Conservation (phyloP, 768 basidiomycete species). For the Phylloporus sp. region DNA sequence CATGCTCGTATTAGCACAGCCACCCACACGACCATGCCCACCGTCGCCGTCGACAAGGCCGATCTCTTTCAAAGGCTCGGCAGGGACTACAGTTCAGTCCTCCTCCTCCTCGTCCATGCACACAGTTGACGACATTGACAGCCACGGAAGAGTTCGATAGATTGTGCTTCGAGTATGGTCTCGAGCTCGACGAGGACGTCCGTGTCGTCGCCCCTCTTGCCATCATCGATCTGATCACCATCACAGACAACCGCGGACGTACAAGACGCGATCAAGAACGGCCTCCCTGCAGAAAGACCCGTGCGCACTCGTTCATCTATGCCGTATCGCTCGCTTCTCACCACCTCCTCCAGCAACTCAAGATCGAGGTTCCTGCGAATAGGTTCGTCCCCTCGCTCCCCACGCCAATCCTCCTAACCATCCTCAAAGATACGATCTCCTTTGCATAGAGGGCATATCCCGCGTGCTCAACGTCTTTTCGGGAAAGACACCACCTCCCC, state of each 20-base stretch:
- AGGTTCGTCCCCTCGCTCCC: constrained; percentile 43
- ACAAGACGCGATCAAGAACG: constrained; percentile 74
- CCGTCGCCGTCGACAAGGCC: constrained; percentile 91
- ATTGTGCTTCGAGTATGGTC: constrained; percentile 94
- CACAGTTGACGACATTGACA: too few relatives aligned
- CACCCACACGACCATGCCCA: too few relatives aligned
- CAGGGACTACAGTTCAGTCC: constrained; percentile 61
- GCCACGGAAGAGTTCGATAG: constrained; percentile 93
- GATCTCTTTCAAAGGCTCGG: constrained; percentile 89
- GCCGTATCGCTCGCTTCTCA: constrained; percentile 3
- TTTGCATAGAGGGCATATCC: constrained; percentile 95
- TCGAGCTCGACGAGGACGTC: constrained; percentile 98
- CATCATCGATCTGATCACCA: not conserved
- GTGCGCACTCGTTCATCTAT: constrained; percentile 41
- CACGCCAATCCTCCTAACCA: not conserved
- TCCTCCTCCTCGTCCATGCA: too few relatives aligned
- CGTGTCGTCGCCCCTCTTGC: constrained; percentile 25
- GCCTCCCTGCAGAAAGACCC: constrained; percentile 79
- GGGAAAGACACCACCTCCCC: constrained; percentile 57
- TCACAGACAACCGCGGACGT: constrained; percentile 84
- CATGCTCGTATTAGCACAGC: too few relatives aligned
- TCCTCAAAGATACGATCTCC: constrained; percentile 79
- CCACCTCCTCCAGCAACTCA: constrained; percentile 66
- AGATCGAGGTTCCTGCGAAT: constrained; percentile 99
- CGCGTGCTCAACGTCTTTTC: constrained; percentile 83